Conservation (phyloP, 2,329 filamentous ascomycete species). For the Trichoderma sp. region DNA sequence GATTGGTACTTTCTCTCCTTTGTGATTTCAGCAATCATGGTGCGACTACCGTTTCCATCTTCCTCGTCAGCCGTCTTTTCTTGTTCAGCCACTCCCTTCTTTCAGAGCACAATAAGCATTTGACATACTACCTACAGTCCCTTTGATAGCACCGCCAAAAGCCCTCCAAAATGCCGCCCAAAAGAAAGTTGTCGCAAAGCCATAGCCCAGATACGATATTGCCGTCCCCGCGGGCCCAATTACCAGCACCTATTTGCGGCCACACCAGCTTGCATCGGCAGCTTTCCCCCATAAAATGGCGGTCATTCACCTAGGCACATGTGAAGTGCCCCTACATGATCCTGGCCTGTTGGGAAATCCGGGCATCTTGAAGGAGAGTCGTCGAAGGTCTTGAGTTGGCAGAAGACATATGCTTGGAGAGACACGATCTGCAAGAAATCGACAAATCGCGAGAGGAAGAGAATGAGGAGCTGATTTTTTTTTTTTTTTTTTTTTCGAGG, state of each 20-base stretch:
- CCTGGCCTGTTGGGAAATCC: constrained; percentile 4
- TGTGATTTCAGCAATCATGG: constrained; percentile 49
- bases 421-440: constrained; percentile 9
- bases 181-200: constrained; percentile 28
- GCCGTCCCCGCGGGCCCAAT: constrained; percentile 4
- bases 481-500: too few relatives aligned
- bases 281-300: constrained; percentile 13
- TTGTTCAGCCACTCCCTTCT: background rate
- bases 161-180: constrained; percentile 63
- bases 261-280: constrained; percentile 9
- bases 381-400: constrained; percentile 8
- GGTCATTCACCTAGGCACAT: constrained; percentile 7
- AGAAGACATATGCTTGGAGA: constrained; percentile 12
- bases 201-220: background rate
- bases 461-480: constrained; percentile 64
- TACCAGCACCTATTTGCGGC: constrained; percentile 7
- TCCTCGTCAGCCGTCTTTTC: background rate
- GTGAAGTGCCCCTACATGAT: constrained; percentile 5
- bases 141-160: constrained; percentile 57
- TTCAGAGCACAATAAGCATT: constrained; percentile 19
- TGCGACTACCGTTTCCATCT: constrained; percentile 33
- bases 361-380: constrained; percentile 4
- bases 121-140: constrained; percentile 49
- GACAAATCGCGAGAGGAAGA: constrained; percentile 51
- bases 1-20: constrained; percentile 42